phyloP scores from a whole-genome alignment of 2,329 filamentous ascomycete species.

The Fusarium piperis region DNA sequence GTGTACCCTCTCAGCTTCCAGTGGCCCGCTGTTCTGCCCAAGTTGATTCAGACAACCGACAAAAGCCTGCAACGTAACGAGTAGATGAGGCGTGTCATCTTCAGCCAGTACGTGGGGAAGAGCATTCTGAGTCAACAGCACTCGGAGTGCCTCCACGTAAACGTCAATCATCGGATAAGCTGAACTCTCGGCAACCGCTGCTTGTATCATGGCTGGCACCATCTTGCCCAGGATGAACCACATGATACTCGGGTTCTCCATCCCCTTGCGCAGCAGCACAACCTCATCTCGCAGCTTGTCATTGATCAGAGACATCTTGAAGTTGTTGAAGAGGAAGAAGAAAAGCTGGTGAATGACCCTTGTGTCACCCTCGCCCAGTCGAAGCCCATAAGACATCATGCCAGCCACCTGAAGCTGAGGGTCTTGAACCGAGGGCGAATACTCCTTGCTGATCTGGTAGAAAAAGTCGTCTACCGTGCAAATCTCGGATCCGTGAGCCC shows the following conservation, averaged over 20 bases:
- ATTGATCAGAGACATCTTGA: constrained; percentile 63
- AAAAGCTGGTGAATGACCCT: constrained; percentile 62
- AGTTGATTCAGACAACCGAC: constrained; percentile 43
- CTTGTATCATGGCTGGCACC: constrained; percentile 62
- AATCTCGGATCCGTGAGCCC: constrained; percentile 63
- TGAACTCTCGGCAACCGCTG: constrained; percentile 46
- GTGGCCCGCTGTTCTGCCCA: constrained; percentile 12
- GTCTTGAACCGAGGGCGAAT: constrained; percentile 64
- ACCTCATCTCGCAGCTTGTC: constrained; percentile 59
- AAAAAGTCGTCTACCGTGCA: constrained; percentile 65
- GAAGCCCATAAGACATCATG: constrained; percentile 65
- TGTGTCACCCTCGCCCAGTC: constrained; percentile 61
- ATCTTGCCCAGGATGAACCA: constrained; percentile 62
- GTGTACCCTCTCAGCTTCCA: constrained; percentile 42
- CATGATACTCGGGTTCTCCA: constrained; percentile 56
- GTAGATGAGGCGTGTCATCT: constrained; percentile 46
- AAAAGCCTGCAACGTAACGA: constrained; percentile 46
- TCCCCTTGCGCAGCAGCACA: constrained; percentile 57
- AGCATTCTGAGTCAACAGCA: constrained; percentile 47
- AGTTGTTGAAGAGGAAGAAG: constrained; percentile 66
- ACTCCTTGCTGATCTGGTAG: constrained; percentile 65
- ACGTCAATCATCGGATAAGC: constrained; percentile 62
- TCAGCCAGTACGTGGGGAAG: constrained; percentile 51
- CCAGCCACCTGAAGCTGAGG: constrained; percentile 65
- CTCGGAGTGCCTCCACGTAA: constrained; percentile 56